phyloP scores from a whole-genome alignment of 176 grass and related monocot species.

The Poa pratensis region DNA sequence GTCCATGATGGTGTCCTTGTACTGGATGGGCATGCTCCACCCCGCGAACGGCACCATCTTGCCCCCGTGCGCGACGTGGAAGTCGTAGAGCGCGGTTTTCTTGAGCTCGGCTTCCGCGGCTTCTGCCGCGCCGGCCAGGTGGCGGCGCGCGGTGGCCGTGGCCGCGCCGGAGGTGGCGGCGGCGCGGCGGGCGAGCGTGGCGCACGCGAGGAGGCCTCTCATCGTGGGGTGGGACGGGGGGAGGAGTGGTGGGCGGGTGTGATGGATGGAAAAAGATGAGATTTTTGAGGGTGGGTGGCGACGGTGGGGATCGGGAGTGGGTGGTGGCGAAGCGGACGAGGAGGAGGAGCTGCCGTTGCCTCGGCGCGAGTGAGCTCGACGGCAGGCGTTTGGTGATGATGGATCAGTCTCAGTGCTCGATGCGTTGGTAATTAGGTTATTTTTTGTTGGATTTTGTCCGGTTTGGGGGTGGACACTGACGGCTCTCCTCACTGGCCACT shows the following conservation, averaged over 20 bases:
- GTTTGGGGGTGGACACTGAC: constrained; percentile 30
- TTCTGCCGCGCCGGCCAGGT: constrained; percentile 67
- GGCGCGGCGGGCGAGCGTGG: constrained; percentile 64
- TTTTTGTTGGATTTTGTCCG: constrained; percentile 10
- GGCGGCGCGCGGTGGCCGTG: constrained; percentile 18
- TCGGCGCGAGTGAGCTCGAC: not conserved
- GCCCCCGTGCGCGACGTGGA: constrained; percentile 82
- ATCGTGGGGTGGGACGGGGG: constrained; percentile 34
- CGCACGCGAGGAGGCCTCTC: constrained; percentile 72
- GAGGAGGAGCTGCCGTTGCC: not conserved
- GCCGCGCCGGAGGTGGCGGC: not conserved
- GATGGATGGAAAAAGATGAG: constrained; percentile 2
- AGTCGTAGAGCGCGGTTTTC: constrained; percentile 91
- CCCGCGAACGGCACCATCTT: constrained; percentile 99
- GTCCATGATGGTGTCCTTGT: constrained; percentile 99
- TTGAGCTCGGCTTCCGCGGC: constrained; percentile 77
- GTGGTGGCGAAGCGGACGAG: constrained; percentile 45
- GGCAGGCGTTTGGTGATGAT: constrained; percentile 36
- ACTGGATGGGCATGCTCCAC: constrained; percentile 99
- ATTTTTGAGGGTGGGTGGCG: constrained; percentile 47
- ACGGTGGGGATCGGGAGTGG: constrained; percentile 50
- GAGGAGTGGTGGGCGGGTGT: constrained; percentile 5
- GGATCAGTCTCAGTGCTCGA: not conserved
- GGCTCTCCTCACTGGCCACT: not conserved
- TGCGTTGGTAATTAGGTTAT: not conserved